Base-by-base conservation (phyloP, 2,329 filamentous ascomycete species). In the Neopestalotiopsis sp. region DNA sequence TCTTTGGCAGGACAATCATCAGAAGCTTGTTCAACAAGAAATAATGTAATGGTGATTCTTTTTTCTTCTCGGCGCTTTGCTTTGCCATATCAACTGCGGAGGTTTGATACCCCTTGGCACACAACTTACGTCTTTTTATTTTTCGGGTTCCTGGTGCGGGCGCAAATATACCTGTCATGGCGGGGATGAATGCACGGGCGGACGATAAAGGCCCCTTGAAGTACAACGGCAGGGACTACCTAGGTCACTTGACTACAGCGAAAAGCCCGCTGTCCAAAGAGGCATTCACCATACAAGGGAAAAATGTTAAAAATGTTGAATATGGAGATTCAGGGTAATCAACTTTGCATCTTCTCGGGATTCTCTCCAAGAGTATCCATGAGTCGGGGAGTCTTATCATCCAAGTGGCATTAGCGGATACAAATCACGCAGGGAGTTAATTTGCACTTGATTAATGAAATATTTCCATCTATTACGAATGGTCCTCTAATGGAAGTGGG, bases 1-100 rank as follows among this genome's bases (percentile, higher is more conserved):
- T 98, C 92, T 85, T 99, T 77, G 94, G 94, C 80, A 93, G 91
- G 85, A 97, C 94, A 68, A 95, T 96, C 83, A 90, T 98, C 82
- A 93, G 97, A 90, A 97, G 94, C 91, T 98, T 95, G 87, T 97
- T 98, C 81, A 53, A 53, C 45, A 53, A 53, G 45, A 53, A 53
- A 24, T 53, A 53, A 53, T 53, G 5, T 3, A 24, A n/a, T 17
- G 45, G n/a, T 9, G 45, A 9, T 10, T n/a, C 1, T 24, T 9
- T 53, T 53, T 7, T 20, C 4, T 17, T 53, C 45, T 53, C 20
- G 45, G 3, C 7, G 2, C 10, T 24, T 53, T n/a, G 6, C 1
- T 6, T n/a, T 53, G 6, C 45, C 45, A 53, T 24, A 9, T n/a
- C 14, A 10, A 53, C 6, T 24, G 45, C 4, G 45, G 45, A 53